Conservation (phyloP, 140 eudicot genomes). For the Anethum foeniculum region DNA sequence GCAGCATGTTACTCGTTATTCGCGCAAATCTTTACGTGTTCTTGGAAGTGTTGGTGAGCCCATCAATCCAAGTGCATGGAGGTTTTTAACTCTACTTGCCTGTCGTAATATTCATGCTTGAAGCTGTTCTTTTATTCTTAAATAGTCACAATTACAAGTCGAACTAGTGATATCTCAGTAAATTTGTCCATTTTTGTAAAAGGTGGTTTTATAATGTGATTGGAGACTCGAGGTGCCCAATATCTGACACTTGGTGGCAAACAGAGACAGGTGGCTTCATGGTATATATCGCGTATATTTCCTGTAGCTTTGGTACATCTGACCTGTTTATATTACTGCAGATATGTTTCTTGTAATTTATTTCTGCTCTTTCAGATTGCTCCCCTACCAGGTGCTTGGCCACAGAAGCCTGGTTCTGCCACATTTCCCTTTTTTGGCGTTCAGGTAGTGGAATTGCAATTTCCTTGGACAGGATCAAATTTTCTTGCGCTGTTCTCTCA, state of each 20-base stretch:
- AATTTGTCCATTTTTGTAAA: constrained; percentile 7
- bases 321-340: background rate
- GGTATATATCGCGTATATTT: constrained; percentile 28
- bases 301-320: background rate
- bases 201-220: constrained; percentile 93
- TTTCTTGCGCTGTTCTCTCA: background rate
- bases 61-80: constrained; percentile 99
- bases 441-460: constrained; percentile 44
- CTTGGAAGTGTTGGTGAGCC: constrained; percentile 99
- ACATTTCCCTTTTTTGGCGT: constrained; percentile 97
- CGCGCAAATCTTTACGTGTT: constrained; percentile 92
- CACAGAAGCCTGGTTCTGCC: constrained; percentile 98
- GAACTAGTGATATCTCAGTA: background rate
- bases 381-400: constrained; percentile 98
- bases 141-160: background rate
- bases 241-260: constrained; percentile 99
- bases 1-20: constrained; percentile 84
- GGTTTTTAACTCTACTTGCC: constrained; percentile 35
- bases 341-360: background rate
- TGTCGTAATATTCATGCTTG: background rate
- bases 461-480: background rate
- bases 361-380: constrained; percentile 53
- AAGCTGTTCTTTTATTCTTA: background rate
- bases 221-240: constrained; percentile 93
- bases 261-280: constrained; percentile 98